Evolutionary conservation across 2,329 filamentous ascomycete species (phyloP).

Genomic region (Scedosporium aurantiacum): DNA sequence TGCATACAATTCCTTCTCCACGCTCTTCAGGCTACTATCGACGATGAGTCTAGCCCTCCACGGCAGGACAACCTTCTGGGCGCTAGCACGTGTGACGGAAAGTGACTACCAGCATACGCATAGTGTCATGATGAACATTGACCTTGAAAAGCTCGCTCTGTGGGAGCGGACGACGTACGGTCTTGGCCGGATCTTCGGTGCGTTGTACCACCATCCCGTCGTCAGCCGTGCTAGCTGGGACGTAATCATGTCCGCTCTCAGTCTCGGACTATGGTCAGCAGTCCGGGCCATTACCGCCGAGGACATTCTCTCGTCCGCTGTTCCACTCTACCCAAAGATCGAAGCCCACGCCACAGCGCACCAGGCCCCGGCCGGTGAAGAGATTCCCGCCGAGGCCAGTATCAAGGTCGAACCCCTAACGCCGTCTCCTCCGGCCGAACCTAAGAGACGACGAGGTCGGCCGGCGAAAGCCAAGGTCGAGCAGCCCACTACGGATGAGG

Average conservation of each 20-base stretch:
- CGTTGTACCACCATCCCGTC: slow-evolving; percentile 44
- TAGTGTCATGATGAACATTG: slow-evolving; percentile 33
- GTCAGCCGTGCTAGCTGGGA: slow-evolving; percentile 47
- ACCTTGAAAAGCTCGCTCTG: slow-evolving; percentile 29
- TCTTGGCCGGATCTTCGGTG: slow-evolving; percentile 33
- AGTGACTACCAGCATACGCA: slow-evolving; percentile 36
- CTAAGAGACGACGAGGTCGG: neutral
- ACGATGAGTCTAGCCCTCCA: slow-evolving; percentile 32
- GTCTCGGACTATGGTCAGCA: slow-evolving; percentile 47
- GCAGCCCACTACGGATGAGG: neutral
- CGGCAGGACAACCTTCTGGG: slow-evolving; percentile 29
- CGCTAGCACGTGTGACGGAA: slow-evolving; percentile 35
- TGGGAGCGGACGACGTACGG: slow-evolving; percentile 35
- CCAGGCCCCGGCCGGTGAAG: slow-evolving; percentile 24
- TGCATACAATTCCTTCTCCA: slow-evolving; percentile 28
- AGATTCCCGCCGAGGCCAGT: slow-evolving; percentile 27
- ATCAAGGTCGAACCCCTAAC: slow-evolving; percentile 21
- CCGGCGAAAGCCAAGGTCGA: neutral
- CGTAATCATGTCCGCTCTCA: slow-evolving; percentile 42
- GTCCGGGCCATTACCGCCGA: slow-evolving; percentile 37
- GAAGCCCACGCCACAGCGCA: slow-evolving; percentile 20
- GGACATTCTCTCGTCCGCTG: slow-evolving; percentile 32
- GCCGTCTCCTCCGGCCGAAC: neutral
- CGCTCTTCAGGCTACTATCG: slow-evolving; percentile 36
- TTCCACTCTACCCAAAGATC: slow-evolving; percentile 17